Base-by-base conservation (phyloP, 2,329 filamentous ascomycete genomes). In the Aspergillus sp. region DNA sequence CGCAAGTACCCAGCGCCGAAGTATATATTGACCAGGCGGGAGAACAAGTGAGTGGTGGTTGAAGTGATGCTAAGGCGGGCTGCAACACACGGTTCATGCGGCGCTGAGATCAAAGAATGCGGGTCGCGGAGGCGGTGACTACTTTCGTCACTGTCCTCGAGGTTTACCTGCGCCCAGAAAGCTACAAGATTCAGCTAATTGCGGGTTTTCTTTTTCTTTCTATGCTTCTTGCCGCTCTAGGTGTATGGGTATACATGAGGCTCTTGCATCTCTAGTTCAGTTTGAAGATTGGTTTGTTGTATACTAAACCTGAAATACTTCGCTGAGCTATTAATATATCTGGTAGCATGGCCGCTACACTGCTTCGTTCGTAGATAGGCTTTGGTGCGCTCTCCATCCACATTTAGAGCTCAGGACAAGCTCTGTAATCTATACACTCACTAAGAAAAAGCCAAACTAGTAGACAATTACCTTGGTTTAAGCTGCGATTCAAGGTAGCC, bases 121-220 rank as follows among this genome's bases (percentile, higher is more conserved):
- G 59, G 59, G 54, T 54, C 57, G 45, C 62, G 54, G 65, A 66
- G 67, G 68, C 67, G 68, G 67, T 70, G 67, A 59, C 59, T 38
- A 46, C 43, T 46, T 49, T 54, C 38, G 23, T 49, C 34, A 52
- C 54, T 19, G 43, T 22, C 34, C 5, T 30, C 43, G 30, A 47
- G 48, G 30, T 34, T 15, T 51, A 28, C 48, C 38, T 7, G 17
- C 7, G 28, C 13, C n/a, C 22, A 41, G 13, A 6, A 41, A 6
- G 11, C 34, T 41, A 41, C 34, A 28, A 28, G 4, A 28, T 28
- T 28, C 2, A 28, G 6, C 4, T 28, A 28, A 28, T 28, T 28
- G 19, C 6, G 25, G 6, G 4, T 28, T 28, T 4, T 28, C 6
- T 28, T 28, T 28, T 28, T 28, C 4, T 28, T 28, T 28, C 25